These are phyloP conservation scores for Nicotiana otophora DNA, from an alignment of 257 asterid genomes.

Conservation along the genomic window DNA sequence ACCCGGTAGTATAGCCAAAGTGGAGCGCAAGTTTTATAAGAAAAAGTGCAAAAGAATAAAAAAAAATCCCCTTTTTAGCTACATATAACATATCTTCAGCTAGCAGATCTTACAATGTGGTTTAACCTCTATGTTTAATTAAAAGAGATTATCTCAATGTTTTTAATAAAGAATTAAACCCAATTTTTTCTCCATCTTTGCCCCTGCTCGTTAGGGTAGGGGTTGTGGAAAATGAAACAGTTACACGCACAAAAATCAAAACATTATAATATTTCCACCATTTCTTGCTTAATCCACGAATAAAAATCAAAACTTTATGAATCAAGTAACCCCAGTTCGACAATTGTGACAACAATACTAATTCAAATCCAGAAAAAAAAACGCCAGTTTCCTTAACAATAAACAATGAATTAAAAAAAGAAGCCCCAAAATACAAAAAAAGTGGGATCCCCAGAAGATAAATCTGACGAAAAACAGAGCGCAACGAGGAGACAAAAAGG, in stretches of 20 bases:
- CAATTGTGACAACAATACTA: not conserved
- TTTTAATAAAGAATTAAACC: not conserved
- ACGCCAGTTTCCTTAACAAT: not conserved
- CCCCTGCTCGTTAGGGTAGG: not conserved
- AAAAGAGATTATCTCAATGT: not conserved
- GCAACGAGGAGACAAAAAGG: not conserved
- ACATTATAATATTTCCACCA: not conserved
- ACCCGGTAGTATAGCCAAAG: no score
- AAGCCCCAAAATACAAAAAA: no score
- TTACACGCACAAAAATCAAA: no score
- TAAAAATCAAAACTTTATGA: not conserved
- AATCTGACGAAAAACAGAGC: no score
- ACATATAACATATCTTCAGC: not conserved
- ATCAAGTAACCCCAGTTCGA: not conserved
- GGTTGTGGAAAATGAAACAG: not conserved
- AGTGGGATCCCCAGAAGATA: no score
- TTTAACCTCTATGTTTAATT: not conserved
- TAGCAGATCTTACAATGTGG: slow-evolving; percentile 4
- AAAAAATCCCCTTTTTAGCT: not conserved
- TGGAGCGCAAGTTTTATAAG: no score
- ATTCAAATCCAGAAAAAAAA: not conserved
- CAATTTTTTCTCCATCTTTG: not conserved
- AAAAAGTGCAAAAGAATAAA: no score
- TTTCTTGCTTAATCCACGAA: not conserved
- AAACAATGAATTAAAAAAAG: not conserved